Base-by-base conservation (phyloP, 75 land plant species). In the Cunninghamia lanceolata region DNA sequence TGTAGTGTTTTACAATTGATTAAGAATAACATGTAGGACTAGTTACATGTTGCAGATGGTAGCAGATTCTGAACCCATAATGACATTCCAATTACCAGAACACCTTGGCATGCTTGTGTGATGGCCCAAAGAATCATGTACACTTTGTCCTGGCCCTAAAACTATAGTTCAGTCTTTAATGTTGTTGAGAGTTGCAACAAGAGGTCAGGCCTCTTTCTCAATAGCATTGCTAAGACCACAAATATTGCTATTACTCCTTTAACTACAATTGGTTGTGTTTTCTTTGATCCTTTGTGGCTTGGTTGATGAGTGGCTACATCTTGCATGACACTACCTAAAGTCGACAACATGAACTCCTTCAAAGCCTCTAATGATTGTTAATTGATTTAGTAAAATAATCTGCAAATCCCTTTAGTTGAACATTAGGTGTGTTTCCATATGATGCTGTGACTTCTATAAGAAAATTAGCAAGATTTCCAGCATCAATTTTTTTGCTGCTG, bases 341-440 rank as follows among this genome's bases (percentile, higher is more conserved):
- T 87, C 96, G 94, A 95, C 34, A 95, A 84, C 1, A 89, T 89
- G 88, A n/a, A n/a, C n/a, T n/a, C n/a, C n/a, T n/a, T n/a, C n/a
- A n/a, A n/a, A n/a, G n/a, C n/a, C n/a, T n/a, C 98, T 15, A 84
- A 38, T 80, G 96, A 88, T 39, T 87, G 91, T 70, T 91, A 91
- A 36, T 84, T 88, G 35, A 98, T 88, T 98, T 98, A 98, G 32
- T 98, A 82, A 96, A 96, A 76, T 95, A 96, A 89, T 98, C 99
- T 0, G 96, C 99, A 87, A 95, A 95, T 66, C 99, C 88, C 94
- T 92, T 92, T 82, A 98, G 83, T 83, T 95, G 99, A n/a, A 98
- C 91, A 75, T 96, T 94, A 78, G 92, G 93, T 36, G 90, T 85
- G 14, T 82, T 35, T 70, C 88, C 94, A 87, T 90, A 95, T 28